Percentiles rank a stretch among this genome's conserved stretches.
These are phyloP conservation scores for Fusarium veterinarium DNA, from an alignment of 2,329 filamentous ascomycete species.

Conservation along the genomic window DNA sequence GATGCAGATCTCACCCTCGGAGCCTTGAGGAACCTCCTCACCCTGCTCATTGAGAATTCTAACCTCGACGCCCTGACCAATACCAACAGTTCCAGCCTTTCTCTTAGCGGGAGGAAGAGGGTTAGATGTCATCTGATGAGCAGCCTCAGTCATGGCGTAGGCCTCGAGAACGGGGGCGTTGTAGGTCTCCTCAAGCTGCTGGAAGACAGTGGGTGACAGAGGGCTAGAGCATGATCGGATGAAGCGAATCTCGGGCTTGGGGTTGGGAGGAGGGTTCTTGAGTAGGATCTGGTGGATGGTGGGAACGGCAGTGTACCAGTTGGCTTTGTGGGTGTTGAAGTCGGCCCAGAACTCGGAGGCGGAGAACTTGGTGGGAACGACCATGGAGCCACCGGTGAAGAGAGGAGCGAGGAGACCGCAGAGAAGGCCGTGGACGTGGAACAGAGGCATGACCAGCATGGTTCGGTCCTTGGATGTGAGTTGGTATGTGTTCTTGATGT, in stretches of 20 bases:
- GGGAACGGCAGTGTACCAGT: conserved; percentile 94
- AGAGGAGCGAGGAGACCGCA: conserved; percentile 85
- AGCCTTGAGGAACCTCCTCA: conserved; percentile 73
- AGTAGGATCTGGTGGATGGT: conserved; percentile 92
- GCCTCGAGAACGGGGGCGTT: conserved; percentile 86
- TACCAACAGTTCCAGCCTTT: conserved; percentile 83
- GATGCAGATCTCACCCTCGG: conserved; percentile 86
- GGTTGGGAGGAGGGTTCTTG: conserved; percentile 74
- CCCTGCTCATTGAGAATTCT: conserved; percentile 79
- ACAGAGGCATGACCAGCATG: conserved; percentile 89
- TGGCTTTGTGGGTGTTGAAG: conserved; percentile 78
- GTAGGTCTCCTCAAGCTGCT: conserved; percentile 80
- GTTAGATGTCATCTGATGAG: conserved; percentile 86
- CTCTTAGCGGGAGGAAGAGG: conserved; percentile 76
- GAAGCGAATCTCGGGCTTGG: conserved; percentile 81
- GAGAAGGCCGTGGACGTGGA: conserved; percentile 90
- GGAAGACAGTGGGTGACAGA: conserved; percentile 82
- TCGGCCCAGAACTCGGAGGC: conserved; percentile 85
- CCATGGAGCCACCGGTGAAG: conserved; percentile 78
- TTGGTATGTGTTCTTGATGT: conserved; percentile 82
- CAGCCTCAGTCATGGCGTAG: conserved; percentile 92
- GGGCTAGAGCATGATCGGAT: conserved; percentile 90
- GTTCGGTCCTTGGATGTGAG: conserved; percentile 79
- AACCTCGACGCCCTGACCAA: conserved; percentile 86
- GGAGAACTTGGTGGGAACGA: conserved; percentile 84